phyloP scores from a whole-genome alignment of 2,329 filamentous ascomycete species.

The Sporothrix pseudoabietina region DNA sequence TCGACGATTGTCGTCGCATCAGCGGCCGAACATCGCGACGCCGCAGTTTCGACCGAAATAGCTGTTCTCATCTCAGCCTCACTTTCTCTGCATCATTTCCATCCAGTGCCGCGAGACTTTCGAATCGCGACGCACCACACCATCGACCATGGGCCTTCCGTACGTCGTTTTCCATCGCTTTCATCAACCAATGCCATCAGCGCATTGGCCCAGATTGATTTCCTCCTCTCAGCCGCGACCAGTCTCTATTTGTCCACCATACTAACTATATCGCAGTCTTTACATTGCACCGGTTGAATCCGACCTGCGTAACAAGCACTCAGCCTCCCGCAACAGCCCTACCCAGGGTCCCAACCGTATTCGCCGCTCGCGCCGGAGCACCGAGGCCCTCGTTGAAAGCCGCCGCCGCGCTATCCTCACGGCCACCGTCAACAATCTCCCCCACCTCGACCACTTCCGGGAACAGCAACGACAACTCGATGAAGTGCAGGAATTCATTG shows the following conservation, averaged over 20 bases:
- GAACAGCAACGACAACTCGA: neutral
- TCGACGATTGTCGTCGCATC: neutral
- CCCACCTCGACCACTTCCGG: neutral
- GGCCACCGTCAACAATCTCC: neutral
- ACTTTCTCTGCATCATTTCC: neutral
- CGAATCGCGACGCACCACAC: neutral
- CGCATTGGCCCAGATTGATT: neutral
- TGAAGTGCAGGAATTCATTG: neutral
- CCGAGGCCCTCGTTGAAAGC: constrained; percentile 31
- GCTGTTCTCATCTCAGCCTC: neutral
- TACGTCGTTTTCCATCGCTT: constrained; percentile 25
- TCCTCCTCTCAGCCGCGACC: neutral
- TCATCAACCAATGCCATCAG: neutral
- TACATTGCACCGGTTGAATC: constrained; percentile 36
- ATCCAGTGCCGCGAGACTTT: neutral
- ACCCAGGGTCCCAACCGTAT: constrained; percentile 24
- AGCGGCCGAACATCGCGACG: neutral
- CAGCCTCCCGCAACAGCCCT: constrained; percentile 25
- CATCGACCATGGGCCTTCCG: constrained; percentile 34
- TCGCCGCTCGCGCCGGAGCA: constrained; percentile 32
- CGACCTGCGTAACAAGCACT: constrained; percentile 32
- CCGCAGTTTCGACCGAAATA: neutral
- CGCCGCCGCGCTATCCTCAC: constrained; percentile 34
- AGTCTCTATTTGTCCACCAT: neutral
- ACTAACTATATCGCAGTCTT: constrained; percentile 28